A percentile compares a stretch with the other conserved stretches of the same genome.
These are phyloP conservation scores for Oxalis stricta DNA, from an alignment of 441 rosid species.

Conservation along the genomic window DNA sequence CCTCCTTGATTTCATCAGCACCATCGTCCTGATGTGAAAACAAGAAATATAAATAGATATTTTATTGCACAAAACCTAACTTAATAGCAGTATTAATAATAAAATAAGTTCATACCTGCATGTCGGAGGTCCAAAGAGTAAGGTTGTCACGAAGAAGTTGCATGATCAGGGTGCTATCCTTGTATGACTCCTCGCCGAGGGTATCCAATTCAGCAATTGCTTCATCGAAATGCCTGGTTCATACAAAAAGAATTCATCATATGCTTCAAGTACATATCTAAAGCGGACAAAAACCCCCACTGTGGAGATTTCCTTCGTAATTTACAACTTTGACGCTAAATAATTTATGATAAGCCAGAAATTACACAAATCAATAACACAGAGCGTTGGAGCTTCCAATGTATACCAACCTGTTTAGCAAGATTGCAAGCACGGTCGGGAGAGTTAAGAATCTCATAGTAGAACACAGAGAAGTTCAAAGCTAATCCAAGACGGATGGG, in stretches of 20 bases:
- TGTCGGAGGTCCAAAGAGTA: slow-evolving; percentile 65
- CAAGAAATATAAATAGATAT: not conserved
- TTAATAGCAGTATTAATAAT: no score
- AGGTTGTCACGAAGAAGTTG: slow-evolving; percentile 64
- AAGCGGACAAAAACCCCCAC: no score
- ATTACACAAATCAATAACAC: no score
- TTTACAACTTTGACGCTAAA: no score
- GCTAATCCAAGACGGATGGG: slow-evolving; percentile 62
- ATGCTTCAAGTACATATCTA: no score
- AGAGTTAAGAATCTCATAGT: slow-evolving; percentile 62
- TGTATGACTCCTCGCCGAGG: slow-evolving; percentile 68
- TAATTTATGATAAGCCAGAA: no score
- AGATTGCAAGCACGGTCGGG: slow-evolving; percentile 64
- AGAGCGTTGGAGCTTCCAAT: no score
- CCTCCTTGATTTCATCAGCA: slow-evolving; percentile 47
- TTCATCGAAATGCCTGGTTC: slow-evolving; percentile 51
- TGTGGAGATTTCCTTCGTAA: no score
- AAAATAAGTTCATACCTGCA: no score
- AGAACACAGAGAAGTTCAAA: slow-evolving; percentile 58
- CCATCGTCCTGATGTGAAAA: slow-evolving; percentile 36
- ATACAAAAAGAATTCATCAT: no score
- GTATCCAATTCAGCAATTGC: slow-evolving; percentile 73
- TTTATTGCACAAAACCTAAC: no score
- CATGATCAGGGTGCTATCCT: slow-evolving; percentile 61
- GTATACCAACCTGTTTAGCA: slow-evolving; percentile 54